These are phyloP conservation scores for Calycina herbarum DNA, from an alignment of 2,329 filamentous ascomycete genomes.

Conservation along the genomic window DNA sequence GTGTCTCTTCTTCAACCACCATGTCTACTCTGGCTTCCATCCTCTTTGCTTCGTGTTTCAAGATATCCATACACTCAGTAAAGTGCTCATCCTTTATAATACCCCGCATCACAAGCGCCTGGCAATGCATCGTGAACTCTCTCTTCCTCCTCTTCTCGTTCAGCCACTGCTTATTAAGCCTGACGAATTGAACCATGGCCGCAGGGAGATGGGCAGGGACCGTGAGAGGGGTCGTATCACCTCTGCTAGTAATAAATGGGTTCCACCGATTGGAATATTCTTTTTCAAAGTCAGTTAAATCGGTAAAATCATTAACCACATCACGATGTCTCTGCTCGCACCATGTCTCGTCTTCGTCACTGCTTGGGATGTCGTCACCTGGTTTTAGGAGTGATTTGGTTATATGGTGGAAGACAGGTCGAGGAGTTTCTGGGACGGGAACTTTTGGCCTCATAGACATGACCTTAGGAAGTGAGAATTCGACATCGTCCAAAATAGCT, in stretches of 20 bases:
- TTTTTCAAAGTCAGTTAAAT: conserved; percentile 34
- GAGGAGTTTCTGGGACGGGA: conserved; percentile 24
- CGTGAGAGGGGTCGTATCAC: background rate
- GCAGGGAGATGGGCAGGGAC: background rate
- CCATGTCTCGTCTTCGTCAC: conserved; percentile 37
- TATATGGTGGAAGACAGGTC: conserved; percentile 33
- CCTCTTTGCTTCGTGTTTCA: conserved; percentile 13
- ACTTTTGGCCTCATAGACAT: conserved; percentile 14
- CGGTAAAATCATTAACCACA: conserved; percentile 33
- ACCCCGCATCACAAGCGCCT: conserved; percentile 25
- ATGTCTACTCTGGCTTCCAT: background rate
- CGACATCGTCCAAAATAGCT: background rate
- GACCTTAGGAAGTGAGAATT: background rate
- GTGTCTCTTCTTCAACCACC: background rate
- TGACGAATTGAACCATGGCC: conserved; percentile 28
- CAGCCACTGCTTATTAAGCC: conserved; percentile 32
- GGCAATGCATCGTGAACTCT: conserved; percentile 9
- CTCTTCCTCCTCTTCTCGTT: conserved; percentile 17
- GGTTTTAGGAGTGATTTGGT: conserved; percentile 31
- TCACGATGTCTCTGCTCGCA: conserved; percentile 34
- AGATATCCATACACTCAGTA: conserved; percentile 18
- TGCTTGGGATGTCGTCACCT: conserved; percentile 33
- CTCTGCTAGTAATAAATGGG: conserved; percentile 27
- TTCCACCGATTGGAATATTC: conserved; percentile 37
- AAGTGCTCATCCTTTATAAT: conserved; percentile 21